Percentiles rank a stretch among this genome's conserved stretches.
Evolutionary conservation across 108 stramenopile genomes (phyloP).

Genomic region (Skeletonema marinoi): DNA sequence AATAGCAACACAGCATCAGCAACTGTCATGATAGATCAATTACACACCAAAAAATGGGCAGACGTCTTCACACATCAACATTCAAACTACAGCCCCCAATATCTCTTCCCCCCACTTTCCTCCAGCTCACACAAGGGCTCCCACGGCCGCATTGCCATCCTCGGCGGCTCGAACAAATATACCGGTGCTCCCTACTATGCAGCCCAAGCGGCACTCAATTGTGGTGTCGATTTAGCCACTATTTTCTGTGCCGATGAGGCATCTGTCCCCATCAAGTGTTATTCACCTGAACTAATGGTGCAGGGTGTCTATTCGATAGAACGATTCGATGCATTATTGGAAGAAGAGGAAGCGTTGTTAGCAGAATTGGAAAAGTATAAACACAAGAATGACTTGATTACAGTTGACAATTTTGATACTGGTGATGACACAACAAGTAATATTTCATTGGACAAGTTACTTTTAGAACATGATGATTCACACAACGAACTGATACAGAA

Average conservation of each 20-base stretch:
- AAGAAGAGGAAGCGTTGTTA: conserved; percentile 7
- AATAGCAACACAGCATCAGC: background rate
- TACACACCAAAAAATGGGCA: conserved; percentile 25
- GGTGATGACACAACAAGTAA: background rate
- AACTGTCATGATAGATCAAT: background rate
- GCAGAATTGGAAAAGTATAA: conserved; percentile 20
- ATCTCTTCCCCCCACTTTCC: conserved; percentile 64
- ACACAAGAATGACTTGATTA: conserved; percentile 7
- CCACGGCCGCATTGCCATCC: conserved; percentile 89
- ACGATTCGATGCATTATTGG: conserved; percentile 46
- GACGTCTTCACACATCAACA: conserved; percentile 6
- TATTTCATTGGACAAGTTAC: background rate
- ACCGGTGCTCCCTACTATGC: conserved; percentile 99
- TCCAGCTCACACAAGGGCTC: conserved; percentile 85
- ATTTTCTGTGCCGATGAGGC: conserved; percentile 93
- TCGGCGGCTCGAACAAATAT: conserved; percentile 94
- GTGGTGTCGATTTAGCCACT: conserved; percentile 95
- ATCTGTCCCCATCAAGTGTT: conserved; percentile 92
- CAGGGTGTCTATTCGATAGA: conserved; percentile 76
- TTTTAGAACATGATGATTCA: background rate
- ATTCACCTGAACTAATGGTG: conserved; percentile 93
- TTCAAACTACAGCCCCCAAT: background rate
- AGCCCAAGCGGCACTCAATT: conserved; percentile 81
- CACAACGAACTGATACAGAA: conserved; percentile 6
- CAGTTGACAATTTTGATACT: background rate